Evolutionary conservation across 331 rosid species (phyloP).

Genomic region (Acacia concinna): DNA sequence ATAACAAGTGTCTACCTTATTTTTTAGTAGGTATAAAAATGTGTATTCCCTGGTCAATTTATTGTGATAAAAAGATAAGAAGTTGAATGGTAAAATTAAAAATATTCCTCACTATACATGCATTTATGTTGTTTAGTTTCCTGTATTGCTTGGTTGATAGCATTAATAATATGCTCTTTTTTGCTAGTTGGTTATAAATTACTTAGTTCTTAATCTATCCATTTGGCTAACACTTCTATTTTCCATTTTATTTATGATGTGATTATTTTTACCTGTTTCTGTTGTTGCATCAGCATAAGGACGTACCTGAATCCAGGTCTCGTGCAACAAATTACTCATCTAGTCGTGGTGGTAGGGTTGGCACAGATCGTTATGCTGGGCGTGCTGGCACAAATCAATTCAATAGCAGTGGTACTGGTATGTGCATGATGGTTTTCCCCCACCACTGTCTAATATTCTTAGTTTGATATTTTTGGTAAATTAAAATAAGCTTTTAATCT

Average conservation of each 20-base stretch:
- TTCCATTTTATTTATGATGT: background rate
- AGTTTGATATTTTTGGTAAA: background rate
- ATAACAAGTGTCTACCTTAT: background rate
- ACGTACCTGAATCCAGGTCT: constrained; percentile 64
- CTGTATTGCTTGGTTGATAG: background rate
- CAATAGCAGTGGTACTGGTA: constrained; percentile 74
- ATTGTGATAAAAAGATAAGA: background rate
- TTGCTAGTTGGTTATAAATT: background rate
- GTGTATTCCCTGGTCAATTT: background rate
- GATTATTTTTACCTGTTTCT: background rate
- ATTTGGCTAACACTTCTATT: background rate
- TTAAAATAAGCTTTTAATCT: background rate
- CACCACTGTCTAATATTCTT: background rate
- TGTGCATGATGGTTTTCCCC: constrained; percentile 14
- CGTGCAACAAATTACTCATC: constrained; percentile 57
- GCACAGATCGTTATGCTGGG: constrained; percentile 66
- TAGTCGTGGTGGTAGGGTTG: constrained; percentile 53
- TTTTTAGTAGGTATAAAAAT: background rate
- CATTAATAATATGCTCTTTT: background rate
- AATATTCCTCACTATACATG: background rate
- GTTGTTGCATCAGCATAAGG: constrained; percentile 57
- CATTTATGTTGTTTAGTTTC: background rate
- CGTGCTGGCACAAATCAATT: constrained; percentile 66
- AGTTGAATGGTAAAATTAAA: too few relatives aligned
- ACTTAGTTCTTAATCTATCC: constrained; percentile 12